These are phyloP conservation scores for Candida sonorensis DNA, from an alignment of 805 yeast genomes.

Conservation along the genomic window DNA sequence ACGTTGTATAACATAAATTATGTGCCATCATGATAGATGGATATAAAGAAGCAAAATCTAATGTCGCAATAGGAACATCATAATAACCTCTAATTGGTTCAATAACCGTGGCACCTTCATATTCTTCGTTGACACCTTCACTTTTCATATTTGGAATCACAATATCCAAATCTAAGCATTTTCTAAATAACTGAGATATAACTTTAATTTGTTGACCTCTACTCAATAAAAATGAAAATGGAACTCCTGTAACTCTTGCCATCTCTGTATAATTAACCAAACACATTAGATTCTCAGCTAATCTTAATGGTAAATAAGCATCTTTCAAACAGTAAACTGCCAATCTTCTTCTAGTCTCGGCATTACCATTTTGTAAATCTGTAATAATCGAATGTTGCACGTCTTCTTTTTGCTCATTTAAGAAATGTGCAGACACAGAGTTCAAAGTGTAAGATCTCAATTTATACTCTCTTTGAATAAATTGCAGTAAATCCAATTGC, in stretches of 20 bases:
- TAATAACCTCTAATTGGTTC: constrained; percentile 95
- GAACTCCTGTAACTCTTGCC: constrained; percentile 99
- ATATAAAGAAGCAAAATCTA: constrained; percentile 95
- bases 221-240: constrained; percentile 78
- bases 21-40: constrained; percentile 99
- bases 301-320: constrained; percentile 84
- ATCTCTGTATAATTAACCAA: constrained; percentile 95
- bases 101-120: constrained; percentile 98
- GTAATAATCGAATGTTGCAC: constrained; percentile 97
- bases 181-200: constrained; percentile 88
- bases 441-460: constrained; percentile 90
- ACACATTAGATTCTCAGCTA: constrained; percentile 91
- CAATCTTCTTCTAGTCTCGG: constrained; percentile 87
- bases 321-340: constrained; percentile 97
- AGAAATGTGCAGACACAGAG: constrained; percentile 88
- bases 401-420: constrained; percentile 96
- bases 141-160: constrained; percentile 86
- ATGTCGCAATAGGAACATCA: constrained; percentile 94
- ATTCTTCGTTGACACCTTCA: constrained; percentile 82
- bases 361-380: constrained; percentile 84
- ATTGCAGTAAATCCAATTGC: constrained; percentile 89
- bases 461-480: constrained; percentile 91
- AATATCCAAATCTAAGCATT: constrained; percentile 78
- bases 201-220: constrained; percentile 99
- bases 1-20: constrained; percentile 90